Evolutionary conservation across 352 stramenopile genomes (phyloP).

Genomic region (Phytophthora agathidicida): DNA sequence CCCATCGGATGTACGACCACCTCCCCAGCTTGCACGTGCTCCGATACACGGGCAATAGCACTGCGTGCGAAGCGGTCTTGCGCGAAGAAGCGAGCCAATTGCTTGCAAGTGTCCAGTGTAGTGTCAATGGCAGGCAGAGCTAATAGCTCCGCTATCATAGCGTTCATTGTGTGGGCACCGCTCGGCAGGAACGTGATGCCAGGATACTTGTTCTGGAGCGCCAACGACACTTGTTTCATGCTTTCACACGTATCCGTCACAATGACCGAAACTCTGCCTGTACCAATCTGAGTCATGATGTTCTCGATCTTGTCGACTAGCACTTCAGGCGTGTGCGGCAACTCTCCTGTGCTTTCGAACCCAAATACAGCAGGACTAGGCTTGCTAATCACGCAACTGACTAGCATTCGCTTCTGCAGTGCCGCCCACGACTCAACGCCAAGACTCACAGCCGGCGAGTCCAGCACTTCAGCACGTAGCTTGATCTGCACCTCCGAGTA

Average conservation of each 20-base stretch:
- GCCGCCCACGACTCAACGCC: slow-evolving; percentile 60
- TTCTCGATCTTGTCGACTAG: slow-evolving; percentile 65
- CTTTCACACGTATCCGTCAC: slow-evolving; percentile 58
- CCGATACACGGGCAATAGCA: slow-evolving; percentile 54
- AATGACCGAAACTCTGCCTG: slow-evolving; percentile 56
- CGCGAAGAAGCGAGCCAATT: slow-evolving; percentile 51
- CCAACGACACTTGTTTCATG: slow-evolving; percentile 60
- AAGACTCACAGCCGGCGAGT: slow-evolving; percentile 53
- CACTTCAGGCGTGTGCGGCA: slow-evolving; percentile 48
- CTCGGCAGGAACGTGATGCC: slow-evolving; percentile 68
- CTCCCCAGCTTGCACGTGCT: slow-evolving; percentile 56
- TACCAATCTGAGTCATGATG: slow-evolving; percentile 64
- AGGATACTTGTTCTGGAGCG: slow-evolving; percentile 62
- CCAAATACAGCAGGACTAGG: slow-evolving; percentile 53
- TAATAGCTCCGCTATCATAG: slow-evolving; percentile 69
- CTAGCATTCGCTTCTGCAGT: slow-evolving; percentile 47
- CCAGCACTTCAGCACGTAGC: slow-evolving; percentile 59
- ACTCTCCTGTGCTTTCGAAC: slow-evolving; percentile 63
- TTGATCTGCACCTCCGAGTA: slow-evolving; percentile 68
- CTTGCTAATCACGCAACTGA: slow-evolving; percentile 66
- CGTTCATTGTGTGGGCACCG: slow-evolving; percentile 61
- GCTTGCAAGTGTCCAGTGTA: slow-evolving; percentile 46
- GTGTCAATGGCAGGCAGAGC: slow-evolving; percentile 44
- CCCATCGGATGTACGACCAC: slow-evolving; percentile 13
- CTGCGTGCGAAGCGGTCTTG: slow-evolving; percentile 48